A percentile compares a stretch with the other conserved stretches of the same genome.
Conservation (phyloP, 768 basidiomycete species). For the Chiua virens region DNA sequence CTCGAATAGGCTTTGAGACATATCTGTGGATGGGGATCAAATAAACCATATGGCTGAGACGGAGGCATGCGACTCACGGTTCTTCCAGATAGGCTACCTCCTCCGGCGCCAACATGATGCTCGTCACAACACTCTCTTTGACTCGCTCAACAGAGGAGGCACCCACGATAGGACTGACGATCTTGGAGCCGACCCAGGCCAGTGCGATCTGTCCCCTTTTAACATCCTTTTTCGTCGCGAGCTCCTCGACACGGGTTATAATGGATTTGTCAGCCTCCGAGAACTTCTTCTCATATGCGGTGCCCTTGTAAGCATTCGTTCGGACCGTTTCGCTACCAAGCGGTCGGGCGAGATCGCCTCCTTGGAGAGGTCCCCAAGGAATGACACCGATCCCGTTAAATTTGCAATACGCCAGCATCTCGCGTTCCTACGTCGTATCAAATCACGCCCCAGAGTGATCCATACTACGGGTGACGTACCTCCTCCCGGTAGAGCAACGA, state of each 20-base stretch:
- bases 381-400: slow-evolving; percentile 53
- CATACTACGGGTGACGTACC: slow-evolving; percentile 21
- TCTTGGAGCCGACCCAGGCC: slow-evolving; percentile 42
- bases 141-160: slow-evolving; percentile 33
- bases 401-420: slow-evolving; percentile 46
- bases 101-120: slow-evolving; percentile 25
- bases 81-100: slow-evolving; percentile 34
- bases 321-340: slow-evolving; percentile 27
- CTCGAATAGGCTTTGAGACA: slow-evolving; percentile 17
- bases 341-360: slow-evolving; percentile 41
- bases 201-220: slow-evolving; percentile 48
- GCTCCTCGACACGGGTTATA: slow-evolving; percentile 40
- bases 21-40: slow-evolving; percentile 15
- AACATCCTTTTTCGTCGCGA: slow-evolving; percentile 39
- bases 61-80: slow-evolving; percentile 18
- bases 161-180: slow-evolving; percentile 46
- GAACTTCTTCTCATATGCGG: slow-evolving; percentile 21
- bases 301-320: slow-evolving; percentile 13
- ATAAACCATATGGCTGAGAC: background rate
- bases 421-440: slow-evolving; percentile 37
- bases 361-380: slow-evolving; percentile 47
- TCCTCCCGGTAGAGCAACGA: slow-evolving; percentile 57
- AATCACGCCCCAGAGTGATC: too few species aligned
- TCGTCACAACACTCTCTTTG: slow-evolving; percentile 28
- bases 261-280: slow-evolving; percentile 35